Base-by-base conservation (phyloP, 2,329 filamentous ascomycete species). In the Colletotrichum tamarilloi region DNA sequence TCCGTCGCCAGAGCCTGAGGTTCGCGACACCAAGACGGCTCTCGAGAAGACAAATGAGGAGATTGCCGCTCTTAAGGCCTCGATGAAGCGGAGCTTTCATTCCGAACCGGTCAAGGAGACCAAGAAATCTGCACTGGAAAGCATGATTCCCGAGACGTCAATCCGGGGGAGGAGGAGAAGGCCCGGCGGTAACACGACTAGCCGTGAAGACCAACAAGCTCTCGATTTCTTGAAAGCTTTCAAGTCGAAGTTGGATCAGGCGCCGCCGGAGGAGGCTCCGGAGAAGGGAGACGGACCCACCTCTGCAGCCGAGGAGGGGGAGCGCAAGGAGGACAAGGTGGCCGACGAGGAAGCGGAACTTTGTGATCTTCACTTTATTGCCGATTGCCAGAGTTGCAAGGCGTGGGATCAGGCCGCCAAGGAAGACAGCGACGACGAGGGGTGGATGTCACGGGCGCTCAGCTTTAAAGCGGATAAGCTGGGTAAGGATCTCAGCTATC, bases 331-430 rank as follows among this genome's bases (percentile, higher is more conserved):
- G 1, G 70, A 38, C 6, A 75, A 53, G 22, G 77, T 76, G 80
- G 87, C 88, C 22, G 92, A 92, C 3, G 91, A 93, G 52, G 94
- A 97, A 80, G 92, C 91, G 3, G 88, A 88, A 62, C 87, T 97
- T 4, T 99, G 97, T 80, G 97, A 98, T 81, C 85, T 99, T 46
- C 97, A 99, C 81, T 99, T 98, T 82, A 97, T 99, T 75, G 94
- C 93, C 62, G 94, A 97, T 78, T 99, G 97, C 82, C 95, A 98
- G 80, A 98, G 95, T 57, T 98, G 97, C 82, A 91, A 90, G 72
- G 90, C 92, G 0, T 98, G 95, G 95, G 93, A 97, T 78, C 88
- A 92, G 77, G 87, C 86, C 53, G 90, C 87, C 4, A 85, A 87
- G 14, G 85, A 85, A 3, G 90, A 92, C 4, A 88, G 87, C 76